Base-by-base conservation (phyloP, 2,329 filamentous ascomycete genomes). In the Apiospora pterosperma region DNA sequence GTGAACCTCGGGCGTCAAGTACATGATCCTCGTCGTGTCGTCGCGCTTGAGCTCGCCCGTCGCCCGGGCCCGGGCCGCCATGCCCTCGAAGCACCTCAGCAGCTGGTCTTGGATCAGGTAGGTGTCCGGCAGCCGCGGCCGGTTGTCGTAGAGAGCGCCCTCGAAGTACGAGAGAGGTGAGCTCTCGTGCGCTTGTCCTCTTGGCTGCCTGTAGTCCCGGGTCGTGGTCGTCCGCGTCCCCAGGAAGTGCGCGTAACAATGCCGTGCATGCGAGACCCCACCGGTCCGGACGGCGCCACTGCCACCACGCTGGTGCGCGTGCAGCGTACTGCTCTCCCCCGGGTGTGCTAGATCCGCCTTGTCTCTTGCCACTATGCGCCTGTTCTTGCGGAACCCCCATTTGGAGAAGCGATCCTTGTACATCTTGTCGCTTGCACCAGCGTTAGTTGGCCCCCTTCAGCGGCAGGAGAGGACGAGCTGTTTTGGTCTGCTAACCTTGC, bases 361-460 rank as follows among this genome's bases (percentile, higher is more conserved):
- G 11, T 55, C 48, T 16, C 48, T 55, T 16, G 28, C 34, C 48
- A 34, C 19, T 31, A 28, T 16, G 16, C 48, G 48, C 8, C 48
- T 34, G 16, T 55, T 55, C 19, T 55, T 55, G 28, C 48, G 48
- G 34, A 55, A 55, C 8, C 48, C 48, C 48, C 48, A 55, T 55
- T 55, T 55, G 8, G 48, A 55, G 19, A 55, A 55, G 28, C 48
- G 48, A 28, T 55, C 48, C 48, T 55, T 55, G 48, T 55, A 55
- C 48, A 55, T 55, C 48, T 55, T 55, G 48, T 55, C 48, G 48
- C 48, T 55, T 55, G 48, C 48, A 28, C 48, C 48, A 55, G 48
- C 48, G 48, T 55, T 55, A 55, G 48, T n/a, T n/a, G 48, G 12
- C 16, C 48, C 48, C 16, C 28, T 55, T 34, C 16, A 28, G 25